Percentiles rank a stretch among this genome's conserved stretches.
phyloP scores from a whole-genome alignment of 192 early-diverging fungal genomes.

The Coemansia sp. region DNA sequence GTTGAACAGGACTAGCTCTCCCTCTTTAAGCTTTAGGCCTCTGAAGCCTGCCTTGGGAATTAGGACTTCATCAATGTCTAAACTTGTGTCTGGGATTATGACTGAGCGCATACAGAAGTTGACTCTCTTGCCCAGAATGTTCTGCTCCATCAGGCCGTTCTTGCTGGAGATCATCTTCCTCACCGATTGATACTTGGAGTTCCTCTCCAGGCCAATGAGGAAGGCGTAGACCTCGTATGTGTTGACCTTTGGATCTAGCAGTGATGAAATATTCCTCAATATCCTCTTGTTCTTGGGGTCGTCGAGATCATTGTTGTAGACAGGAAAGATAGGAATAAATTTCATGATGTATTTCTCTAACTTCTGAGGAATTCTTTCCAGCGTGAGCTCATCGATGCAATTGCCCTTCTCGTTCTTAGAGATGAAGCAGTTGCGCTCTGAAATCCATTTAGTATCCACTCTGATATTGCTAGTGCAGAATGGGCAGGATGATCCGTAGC shows the following conservation, averaged over 20 bases:
- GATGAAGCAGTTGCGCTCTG: not conserved
- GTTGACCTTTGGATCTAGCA: conserved; percentile 2
- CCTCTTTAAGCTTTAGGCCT: not conserved
- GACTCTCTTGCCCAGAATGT: conserved; percentile 7
- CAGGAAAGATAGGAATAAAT: conserved; percentile 5
- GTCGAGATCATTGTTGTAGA: conserved; percentile 6
- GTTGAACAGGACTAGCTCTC: not conserved
- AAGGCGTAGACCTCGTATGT: not conserved
- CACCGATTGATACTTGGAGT: not conserved
- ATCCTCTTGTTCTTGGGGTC: conserved; percentile 4
- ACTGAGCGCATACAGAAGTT: conserved; percentile 12
- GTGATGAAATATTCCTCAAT: not conserved
- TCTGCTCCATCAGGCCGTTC: not conserved
- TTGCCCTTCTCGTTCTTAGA: not conserved
- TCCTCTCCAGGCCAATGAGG: conserved; percentile 1
- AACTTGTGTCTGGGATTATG: not conserved
- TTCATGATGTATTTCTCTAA: not conserved
- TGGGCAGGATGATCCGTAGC: not conserved
- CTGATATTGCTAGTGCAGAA: not conserved
- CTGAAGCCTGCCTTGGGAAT: not conserved
- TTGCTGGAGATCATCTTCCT: conserved; percentile 3
- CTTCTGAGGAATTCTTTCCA: not conserved
- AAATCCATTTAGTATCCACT: not conserved
- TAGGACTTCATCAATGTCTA: conserved; percentile 2
- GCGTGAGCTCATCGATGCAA: not conserved